A percentile compares a stretch with the other conserved stretches of the same genome.
phyloP scores from a whole-genome alignment of 2,329 filamentous ascomycete genomes.

The Fusarium globosum region DNA sequence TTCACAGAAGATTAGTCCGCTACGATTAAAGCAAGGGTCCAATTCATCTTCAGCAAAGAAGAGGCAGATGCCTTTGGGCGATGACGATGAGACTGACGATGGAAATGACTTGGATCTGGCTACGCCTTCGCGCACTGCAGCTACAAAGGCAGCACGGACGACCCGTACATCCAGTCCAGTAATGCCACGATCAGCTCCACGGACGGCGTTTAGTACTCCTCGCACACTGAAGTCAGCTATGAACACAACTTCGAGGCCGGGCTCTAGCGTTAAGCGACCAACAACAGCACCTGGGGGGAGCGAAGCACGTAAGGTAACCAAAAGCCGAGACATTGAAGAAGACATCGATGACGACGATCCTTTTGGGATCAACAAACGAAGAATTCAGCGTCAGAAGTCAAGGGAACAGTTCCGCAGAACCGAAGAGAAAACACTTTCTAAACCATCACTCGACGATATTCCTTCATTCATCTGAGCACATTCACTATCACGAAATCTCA shows the following conservation, averaged over 20 bases:
- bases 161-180: constrained; percentile 14
- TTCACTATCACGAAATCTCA: not conserved
- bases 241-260: constrained; percentile 7
- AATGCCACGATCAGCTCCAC: constrained; percentile 16
- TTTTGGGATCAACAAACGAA: constrained; percentile 50
- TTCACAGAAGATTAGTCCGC: constrained; percentile 34
- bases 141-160: constrained; percentile 11
- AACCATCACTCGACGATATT: constrained; percentile 47
- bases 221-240: constrained; percentile 9
- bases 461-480: constrained; percentile 51
- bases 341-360: constrained; percentile 49
- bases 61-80: constrained; percentile 13
- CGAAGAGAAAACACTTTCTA: constrained; percentile 23
- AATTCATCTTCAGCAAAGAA: constrained; percentile 21
- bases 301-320: not conserved
- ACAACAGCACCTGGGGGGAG: constrained; percentile 10
- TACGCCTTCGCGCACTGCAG: constrained; percentile 29
- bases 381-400: constrained; percentile 47
- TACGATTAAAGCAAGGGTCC: not conserved
- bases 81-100: constrained; percentile 34
- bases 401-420: constrained; percentile 44
- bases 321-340: constrained; percentile 10
- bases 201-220: constrained; percentile 29
- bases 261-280: not conserved
- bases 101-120: constrained; percentile 24